phyloP scores from a whole-genome alignment of 805 yeast species.

The Millerozyma acaciae region DNA sequence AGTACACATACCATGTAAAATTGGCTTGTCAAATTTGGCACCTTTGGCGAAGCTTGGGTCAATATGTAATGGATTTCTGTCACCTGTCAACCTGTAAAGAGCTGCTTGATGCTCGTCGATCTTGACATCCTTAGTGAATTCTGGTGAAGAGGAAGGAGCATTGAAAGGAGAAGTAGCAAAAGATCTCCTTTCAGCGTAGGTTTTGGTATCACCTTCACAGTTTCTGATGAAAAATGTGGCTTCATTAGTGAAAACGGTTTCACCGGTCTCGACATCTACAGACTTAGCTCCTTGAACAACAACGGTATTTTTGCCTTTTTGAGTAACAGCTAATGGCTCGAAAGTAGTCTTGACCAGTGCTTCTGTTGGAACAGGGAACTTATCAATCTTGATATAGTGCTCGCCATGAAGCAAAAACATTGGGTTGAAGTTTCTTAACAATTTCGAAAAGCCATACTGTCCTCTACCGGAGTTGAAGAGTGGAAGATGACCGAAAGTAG shows the following conservation, averaged over 20 bases:
- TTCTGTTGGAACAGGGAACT: slow-evolving; percentile 74
- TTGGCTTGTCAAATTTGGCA: slow-evolving; percentile 82
- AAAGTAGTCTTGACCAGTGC: slow-evolving; percentile 60
- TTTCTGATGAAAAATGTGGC: slow-evolving; percentile 83
- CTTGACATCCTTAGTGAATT: slow-evolving; percentile 53
- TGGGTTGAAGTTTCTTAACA: slow-evolving; percentile 82
- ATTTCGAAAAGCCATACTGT: slow-evolving; percentile 52
- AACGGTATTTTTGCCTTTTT: slow-evolving; percentile 83
- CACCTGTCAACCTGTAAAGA: slow-evolving; percentile 87
- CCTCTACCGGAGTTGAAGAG: slow-evolving; percentile 63
- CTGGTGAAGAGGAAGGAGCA: slow-evolving; percentile 65
- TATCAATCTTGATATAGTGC: slow-evolving; percentile 75
- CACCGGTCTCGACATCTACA: slow-evolving; percentile 63
- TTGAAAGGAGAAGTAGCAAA: slow-evolving; percentile 63
- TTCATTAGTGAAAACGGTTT: slow-evolving; percentile 71
- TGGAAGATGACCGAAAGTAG: slow-evolving; percentile 88
- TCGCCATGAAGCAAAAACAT: slow-evolving; percentile 92
- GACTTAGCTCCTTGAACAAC: slow-evolving; percentile 73
- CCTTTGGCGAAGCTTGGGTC: slow-evolving; percentile 88
- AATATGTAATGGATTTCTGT: slow-evolving; percentile 91
- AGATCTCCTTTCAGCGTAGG: slow-evolving; percentile 44
- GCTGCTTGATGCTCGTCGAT: slow-evolving; percentile 79
- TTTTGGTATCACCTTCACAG: slow-evolving; percentile 51
- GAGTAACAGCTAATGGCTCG: slow-evolving; percentile 68
- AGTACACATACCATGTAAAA: slow-evolving; percentile 87